Evolutionary conservation across 208 protist species (phyloP).

Genomic region (Sergeia podlipaevii): DNA sequence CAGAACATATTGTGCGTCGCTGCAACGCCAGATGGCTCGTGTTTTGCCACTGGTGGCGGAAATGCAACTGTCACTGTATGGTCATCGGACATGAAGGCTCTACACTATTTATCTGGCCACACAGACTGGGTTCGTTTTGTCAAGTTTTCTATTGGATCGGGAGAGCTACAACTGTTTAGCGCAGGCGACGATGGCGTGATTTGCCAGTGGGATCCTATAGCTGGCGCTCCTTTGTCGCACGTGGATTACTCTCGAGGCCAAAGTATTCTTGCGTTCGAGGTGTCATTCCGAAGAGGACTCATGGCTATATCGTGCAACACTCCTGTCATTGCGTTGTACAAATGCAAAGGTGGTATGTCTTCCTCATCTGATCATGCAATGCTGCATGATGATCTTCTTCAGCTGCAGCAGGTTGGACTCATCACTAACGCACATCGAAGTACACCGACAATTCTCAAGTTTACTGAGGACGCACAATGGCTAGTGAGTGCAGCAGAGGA

Average conservation of each 20-base stretch:
- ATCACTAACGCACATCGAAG: slow-evolving; percentile 54
- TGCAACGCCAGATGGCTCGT: slow-evolving; percentile 52
- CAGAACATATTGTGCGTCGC: slow-evolving; percentile 66
- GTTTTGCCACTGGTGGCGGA: slow-evolving; percentile 55
- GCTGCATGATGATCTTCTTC: slow-evolving; percentile 28
- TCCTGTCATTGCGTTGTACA: slow-evolving; percentile 56
- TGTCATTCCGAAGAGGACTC: slow-evolving; percentile 44
- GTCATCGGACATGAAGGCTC: slow-evolving; percentile 39
- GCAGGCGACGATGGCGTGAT: slow-evolving; percentile 79
- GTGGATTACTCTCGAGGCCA: slow-evolving; percentile 63
- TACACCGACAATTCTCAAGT: slow-evolving; percentile 52
- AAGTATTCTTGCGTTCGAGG: slow-evolving; percentile 75
- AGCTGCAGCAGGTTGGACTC: slow-evolving; percentile 43
- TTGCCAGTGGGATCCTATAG: slow-evolving; percentile 67
- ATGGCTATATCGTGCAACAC: slow-evolving; percentile 64
- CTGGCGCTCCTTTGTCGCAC: slow-evolving; percentile 42
- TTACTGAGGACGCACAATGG: slow-evolving; percentile 74
- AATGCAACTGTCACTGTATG: slow-evolving; percentile 63
- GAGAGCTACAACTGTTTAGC: slow-evolving; percentile 64
- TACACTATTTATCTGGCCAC: slow-evolving; percentile 66
- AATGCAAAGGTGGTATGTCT: too few relatives aligned
- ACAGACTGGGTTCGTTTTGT: slow-evolving; percentile 85
- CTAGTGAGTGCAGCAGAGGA: slow-evolving; percentile 76
- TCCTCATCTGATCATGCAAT: slow-evolving; percentile 13
- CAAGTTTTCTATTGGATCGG: slow-evolving; percentile 41